Percentiles rank a stretch among this genome's conserved stretches.
phyloP scores from a whole-genome alignment of 2,329 filamentous ascomycete genomes.

The Talaromyces sp. region DNA sequence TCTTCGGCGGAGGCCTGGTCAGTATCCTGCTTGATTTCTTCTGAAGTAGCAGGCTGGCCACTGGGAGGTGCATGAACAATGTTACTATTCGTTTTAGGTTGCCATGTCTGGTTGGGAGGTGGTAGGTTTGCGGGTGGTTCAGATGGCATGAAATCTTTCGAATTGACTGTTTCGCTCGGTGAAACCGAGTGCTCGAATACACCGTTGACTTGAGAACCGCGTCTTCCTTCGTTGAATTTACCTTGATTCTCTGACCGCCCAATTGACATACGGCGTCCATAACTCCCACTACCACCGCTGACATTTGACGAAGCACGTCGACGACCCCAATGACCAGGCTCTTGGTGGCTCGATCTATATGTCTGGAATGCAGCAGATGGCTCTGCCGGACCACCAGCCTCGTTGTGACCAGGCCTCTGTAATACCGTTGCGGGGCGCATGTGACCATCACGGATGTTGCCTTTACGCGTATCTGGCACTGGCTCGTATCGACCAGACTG shows the following conservation, averaged over 20 bases:
- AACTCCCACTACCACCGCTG: constrained; percentile 75
- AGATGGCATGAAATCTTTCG: constrained; percentile 23
- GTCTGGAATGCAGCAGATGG: constrained; percentile 86
- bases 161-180: constrained; percentile 25
- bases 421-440: constrained; percentile 73
- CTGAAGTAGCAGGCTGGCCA: constrained; percentile 21
- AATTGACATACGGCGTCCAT: constrained; percentile 61
- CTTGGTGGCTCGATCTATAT: constrained; percentile 65
- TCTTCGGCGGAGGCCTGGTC: constrained; percentile 34
- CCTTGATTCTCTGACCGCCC: constrained; percentile 45
- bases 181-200: constrained; percentile 32
- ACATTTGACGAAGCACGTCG: constrained; percentile 87
- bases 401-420: constrained; percentile 65
- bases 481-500: constrained; percentile 91
- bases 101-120: constrained; percentile 28
- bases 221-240: constrained; percentile 38
- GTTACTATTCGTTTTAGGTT: constrained; percentile 28
- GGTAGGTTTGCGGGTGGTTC: constrained; percentile 30
- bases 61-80: constrained; percentile 28
- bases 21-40: constrained; percentile 12
- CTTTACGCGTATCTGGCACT: constrained; percentile 70
- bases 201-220: constrained; percentile 40
- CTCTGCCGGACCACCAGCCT: constrained; percentile 67
- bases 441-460: constrained; percentile 65
- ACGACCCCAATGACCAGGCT: constrained; percentile 62